phyloP scores from a whole-genome alignment of 257 asterid genomes.

The Pogostemon cablin region DNA sequence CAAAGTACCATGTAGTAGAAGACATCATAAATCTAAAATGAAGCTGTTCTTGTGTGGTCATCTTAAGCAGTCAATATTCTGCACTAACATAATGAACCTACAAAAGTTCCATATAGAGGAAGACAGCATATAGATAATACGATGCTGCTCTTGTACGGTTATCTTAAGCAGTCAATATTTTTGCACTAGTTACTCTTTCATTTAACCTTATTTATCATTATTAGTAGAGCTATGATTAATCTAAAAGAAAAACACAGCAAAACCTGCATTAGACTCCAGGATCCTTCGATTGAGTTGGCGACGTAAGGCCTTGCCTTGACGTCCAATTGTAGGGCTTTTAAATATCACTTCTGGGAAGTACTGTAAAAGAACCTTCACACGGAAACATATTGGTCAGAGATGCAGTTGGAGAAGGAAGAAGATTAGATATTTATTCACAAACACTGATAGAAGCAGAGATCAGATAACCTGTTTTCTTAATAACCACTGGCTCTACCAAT shows the following conservation, averaged over 20 bases:
- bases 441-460: conserved; percentile 13
- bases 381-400: conserved; percentile 31
- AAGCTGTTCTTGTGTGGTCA: not conserved
- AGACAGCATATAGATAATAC: not conserved
- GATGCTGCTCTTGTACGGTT: not conserved
- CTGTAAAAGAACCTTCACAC: conserved; percentile 66
- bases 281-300: conserved; percentile 73
- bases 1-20: conserved; percentile 30
- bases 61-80: conserved; percentile 17
- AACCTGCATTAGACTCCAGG: conserved; percentile 53
- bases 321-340: conserved; percentile 74
- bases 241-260: conserved; percentile 33
- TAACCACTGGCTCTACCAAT: conserved; percentile 21
- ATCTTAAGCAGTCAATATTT: conserved; percentile 18
- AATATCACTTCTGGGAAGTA: conserved; percentile 61
- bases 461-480: conserved; percentile 11
- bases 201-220: not conserved
- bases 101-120: conserved; percentile 30
- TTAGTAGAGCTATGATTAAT: conserved; percentile 29
- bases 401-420: conserved; percentile 3
- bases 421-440: not conserved
- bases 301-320: conserved; percentile 94
- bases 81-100: conserved; percentile 43
- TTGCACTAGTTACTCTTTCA: not conserved
- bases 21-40: not conserved